Evolutionary conservation across 768 basidiomycete species (phyloP).

Genomic region (Collybiopsis confluens): DNA sequence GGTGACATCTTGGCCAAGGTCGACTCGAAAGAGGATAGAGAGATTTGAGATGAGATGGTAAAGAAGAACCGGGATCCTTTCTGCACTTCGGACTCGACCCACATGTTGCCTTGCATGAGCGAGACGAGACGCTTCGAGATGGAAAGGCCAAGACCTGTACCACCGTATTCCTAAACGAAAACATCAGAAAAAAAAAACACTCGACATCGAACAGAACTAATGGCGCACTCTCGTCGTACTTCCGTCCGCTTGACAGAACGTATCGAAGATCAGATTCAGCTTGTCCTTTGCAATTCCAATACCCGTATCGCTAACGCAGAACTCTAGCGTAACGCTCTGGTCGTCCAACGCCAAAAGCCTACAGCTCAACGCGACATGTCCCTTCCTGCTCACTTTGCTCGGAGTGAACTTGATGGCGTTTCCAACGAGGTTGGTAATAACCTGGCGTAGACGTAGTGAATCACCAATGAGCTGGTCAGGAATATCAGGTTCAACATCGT

Average conservation of each 20-base stretch:
- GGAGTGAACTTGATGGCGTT: conserved; percentile 98
- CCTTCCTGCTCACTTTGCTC: conserved; percentile 69
- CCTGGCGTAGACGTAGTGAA: conserved; percentile 88
- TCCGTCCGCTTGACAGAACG: conserved; percentile 98
- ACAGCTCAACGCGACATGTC: conserved; percentile 87
- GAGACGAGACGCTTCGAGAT: conserved; percentile 96
- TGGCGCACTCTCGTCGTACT: conserved; percentile 93
- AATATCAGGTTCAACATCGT: conserved; percentile 92
- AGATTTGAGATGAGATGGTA: conserved; percentile 86
- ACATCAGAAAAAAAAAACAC: no score
- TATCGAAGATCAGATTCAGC: conserved; percentile 96
- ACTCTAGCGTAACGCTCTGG: conserved; percentile 85
- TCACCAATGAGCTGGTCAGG: conserved; percentile 98
- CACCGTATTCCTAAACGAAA: conserved; percentile 80
- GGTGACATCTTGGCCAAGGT: conserved; percentile 79
- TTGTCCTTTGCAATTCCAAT: conserved; percentile 99
- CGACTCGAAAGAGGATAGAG: conserved; percentile 66
- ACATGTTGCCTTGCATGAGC: conserved; percentile 98
- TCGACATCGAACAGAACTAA: no score
- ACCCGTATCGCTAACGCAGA: conserved; percentile 96
- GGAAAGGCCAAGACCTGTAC: conserved; percentile 92
- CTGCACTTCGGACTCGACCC: conserved; percentile 94
- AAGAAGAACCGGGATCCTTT: conserved; percentile 97
- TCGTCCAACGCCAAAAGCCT: conserved; percentile 76
- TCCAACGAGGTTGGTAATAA: conserved; percentile 92